Evolutionary conservation across 1,284 basidiomycete genomes (phyloP), one percentile per base, ranked within the genome.

Genomic region (Rhodotorula sp.): DNA sequence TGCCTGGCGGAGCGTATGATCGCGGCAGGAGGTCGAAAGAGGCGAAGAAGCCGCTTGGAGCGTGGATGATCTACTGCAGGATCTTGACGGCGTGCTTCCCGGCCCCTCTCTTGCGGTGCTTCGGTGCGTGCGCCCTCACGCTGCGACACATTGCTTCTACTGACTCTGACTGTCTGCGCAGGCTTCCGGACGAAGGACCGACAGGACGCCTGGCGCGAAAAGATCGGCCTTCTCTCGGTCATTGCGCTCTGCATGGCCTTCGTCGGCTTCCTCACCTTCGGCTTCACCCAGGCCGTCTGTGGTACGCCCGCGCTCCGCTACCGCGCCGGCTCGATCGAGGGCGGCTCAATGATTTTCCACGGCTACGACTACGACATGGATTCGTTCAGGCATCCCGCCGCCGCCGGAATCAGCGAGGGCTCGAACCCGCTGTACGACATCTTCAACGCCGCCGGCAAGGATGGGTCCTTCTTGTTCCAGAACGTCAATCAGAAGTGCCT

Each of bases 231-330:
- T 44, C 83, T 99, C 67, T 83, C 84, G 73, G 86, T 98, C 81
- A 92, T 96, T 76, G 79, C 86, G 24, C 13, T 81, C 29, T 86
- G 94, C 74, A 98, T 99, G 95, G 89, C 90, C 30, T 86, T 84
- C 58, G 96, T 99, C 79, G 95, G 94, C 81, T 99, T 94, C 86
- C 85, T 99, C 79, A 99, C 95, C 3, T 99, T 99, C 82, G 95
- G 96, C n/a, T 99, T 99, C 84, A 98, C 94, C 7, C 87, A 94
- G 79, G 84, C 89, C 62, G 94, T 99, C 47, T 99, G 95, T 80
- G 92, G 93, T 49, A 89, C 84, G 54, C 90, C 91, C 29, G 85
- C 89, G 39, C 87, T 89, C 64, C 88, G 92, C 24, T 94, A 87
- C 83, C 87, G 89, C 74, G 86, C 89, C 58, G 93, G 92, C 29